Base-by-base conservation (phyloP, 2,329 filamentous ascomycete species). In the Alternaria brassicicola region DNA sequence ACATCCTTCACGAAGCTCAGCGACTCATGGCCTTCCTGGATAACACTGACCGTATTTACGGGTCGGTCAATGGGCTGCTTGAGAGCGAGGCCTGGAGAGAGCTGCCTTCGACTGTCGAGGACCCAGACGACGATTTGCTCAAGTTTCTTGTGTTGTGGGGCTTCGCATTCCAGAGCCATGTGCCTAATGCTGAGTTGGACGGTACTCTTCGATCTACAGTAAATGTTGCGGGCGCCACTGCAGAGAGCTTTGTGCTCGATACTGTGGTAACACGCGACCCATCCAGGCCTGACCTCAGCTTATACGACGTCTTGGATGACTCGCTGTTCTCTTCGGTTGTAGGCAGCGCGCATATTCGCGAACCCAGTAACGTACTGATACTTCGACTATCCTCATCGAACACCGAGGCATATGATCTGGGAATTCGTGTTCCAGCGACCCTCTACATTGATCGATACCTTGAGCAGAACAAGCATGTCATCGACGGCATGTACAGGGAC, bases 381-480 rank as follows among this genome's bases (percentile, higher is more conserved):
- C 78, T 88, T 25, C 68, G 68, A 15, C 57, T 78, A 26, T 69
- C 55, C 8, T 64, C 68, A 3, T 63, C 69, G 2, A 68, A 79
- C 69, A 63, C 63, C 77, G 41, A 77, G 75, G 68, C 74, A 65
- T 71, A 63, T 66, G 55, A 77, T 66, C 67, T 80, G 28, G 74
- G 74, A 30, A 75, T 88, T 41, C 82, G 81, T 6, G 78, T 87
- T 17, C 85, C 86, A 3, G 70, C 80, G 2, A 77, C 79, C 2
- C 82, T 86, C 66, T 87, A 86, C 62, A 80, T 84, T 4, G 87
- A 89, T 73, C 81, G 86, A 43, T 89, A 89, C 69, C 76, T 88
- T 43, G 78, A 83, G 47, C 76, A 80, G 60, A 85, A 83, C 57
- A 78, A 80, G 54, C 78, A 78, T 2, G 67, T 79, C 9, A 80